phyloP scores from a whole-genome alignment of 163 green algal genomes.

The Chlorella variabilis region DNA sequence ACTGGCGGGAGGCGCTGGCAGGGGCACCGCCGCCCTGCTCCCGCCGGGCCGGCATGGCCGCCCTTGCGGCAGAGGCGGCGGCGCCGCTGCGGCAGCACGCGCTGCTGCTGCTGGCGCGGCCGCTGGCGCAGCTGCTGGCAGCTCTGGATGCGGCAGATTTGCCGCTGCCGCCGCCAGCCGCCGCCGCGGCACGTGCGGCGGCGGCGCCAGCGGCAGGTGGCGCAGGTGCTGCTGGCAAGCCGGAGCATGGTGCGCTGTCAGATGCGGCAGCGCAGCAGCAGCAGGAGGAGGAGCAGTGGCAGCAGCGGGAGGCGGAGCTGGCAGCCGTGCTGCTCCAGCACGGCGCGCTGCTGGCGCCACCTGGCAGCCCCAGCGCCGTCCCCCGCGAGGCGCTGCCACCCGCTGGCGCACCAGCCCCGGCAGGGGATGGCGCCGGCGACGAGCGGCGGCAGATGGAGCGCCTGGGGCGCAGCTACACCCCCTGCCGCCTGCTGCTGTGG shows the following conservation, averaged over 20 bases:
- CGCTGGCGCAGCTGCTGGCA: slow-evolving; percentile 25
- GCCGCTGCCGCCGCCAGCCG: slow-evolving; percentile 13
- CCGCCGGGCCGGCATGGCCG: slow-evolving; percentile 44
- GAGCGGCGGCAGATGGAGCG: slow-evolving; percentile 4
- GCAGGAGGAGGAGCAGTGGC: neutral
- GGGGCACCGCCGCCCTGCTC: slow-evolving; percentile 59
- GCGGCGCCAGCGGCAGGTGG: too few relatives aligned
- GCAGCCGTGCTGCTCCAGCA: neutral
- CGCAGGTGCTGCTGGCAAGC: neutral
- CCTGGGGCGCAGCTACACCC: slow-evolving; percentile 22
- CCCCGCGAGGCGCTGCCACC: neutral
- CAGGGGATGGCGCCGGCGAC: neutral
- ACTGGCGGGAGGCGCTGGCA: slow-evolving; percentile 67
- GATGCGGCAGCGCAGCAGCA: neutral
- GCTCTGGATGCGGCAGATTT: slow-evolving; percentile 10
- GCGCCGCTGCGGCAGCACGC: slow-evolving; percentile 32
- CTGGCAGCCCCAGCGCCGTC: neutral
- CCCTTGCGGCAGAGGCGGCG: neutral
- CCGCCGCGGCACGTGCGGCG: neutral
- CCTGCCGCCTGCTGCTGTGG: slow-evolving; percentile 48
- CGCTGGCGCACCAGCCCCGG: too few relatives aligned
- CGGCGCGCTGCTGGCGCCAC: slow-evolving; percentile 4
- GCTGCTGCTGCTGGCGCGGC: slow-evolving; percentile 20
- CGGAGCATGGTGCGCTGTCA: neutral
- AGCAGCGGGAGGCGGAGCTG: neutral